A percentile compares a stretch with the other conserved stretches of the same genome.
Conservation (phyloP, 129 eudicot species). For the Heracleum sosnowskyi region DNA sequence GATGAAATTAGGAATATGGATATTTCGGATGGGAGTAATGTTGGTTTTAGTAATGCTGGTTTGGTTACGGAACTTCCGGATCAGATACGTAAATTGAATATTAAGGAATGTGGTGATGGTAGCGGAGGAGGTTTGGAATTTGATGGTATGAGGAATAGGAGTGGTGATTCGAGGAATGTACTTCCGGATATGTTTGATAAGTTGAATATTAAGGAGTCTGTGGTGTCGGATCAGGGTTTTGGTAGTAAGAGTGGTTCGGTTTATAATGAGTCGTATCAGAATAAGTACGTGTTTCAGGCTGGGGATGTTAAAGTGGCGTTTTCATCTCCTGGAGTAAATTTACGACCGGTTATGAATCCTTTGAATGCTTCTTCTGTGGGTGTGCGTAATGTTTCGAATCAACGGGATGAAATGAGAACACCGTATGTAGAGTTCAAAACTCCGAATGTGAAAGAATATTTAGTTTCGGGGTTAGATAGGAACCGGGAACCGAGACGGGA, state of each 20-base stretch:
- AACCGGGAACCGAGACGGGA: slow-evolving; percentile 45
- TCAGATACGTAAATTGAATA: slow-evolving; percentile 20
- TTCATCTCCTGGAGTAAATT: slow-evolving; percentile 18
- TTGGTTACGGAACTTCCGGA: neutral
- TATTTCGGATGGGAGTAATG: slow-evolving; percentile 11
- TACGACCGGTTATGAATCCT: slow-evolving; percentile 24
- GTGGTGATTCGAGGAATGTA: slow-evolving; percentile 12
- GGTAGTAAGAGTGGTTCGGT: slow-evolving; percentile 7
- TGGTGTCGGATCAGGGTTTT: neutral
- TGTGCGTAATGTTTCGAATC: slow-evolving; percentile 35
- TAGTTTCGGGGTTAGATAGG: slow-evolving; percentile 32
- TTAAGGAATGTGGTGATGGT: slow-evolving; percentile 2
- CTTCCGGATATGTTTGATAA: slow-evolving; percentile 22
- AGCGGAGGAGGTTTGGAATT: slow-evolving; percentile 14
- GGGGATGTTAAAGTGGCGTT: slow-evolving; percentile 11
- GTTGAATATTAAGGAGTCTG: slow-evolving; percentile 18
- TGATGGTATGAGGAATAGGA: slow-evolving; percentile 8
- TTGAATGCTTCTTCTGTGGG: slow-evolving; percentile 14
- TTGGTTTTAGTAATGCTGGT: neutral
- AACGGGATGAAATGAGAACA: slow-evolving; percentile 32
- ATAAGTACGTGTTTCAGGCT: slow-evolving; percentile 19
- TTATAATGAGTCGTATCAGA: neutral
- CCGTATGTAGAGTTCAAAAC: slow-evolving; percentile 51
- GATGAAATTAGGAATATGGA: slow-evolving; percentile 45
- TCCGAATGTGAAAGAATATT: slow-evolving; percentile 32